phyloP scores from a whole-genome alignment of 2,329 filamentous ascomycete genomes.

The Amylocarpus encephaloides region DNA sequence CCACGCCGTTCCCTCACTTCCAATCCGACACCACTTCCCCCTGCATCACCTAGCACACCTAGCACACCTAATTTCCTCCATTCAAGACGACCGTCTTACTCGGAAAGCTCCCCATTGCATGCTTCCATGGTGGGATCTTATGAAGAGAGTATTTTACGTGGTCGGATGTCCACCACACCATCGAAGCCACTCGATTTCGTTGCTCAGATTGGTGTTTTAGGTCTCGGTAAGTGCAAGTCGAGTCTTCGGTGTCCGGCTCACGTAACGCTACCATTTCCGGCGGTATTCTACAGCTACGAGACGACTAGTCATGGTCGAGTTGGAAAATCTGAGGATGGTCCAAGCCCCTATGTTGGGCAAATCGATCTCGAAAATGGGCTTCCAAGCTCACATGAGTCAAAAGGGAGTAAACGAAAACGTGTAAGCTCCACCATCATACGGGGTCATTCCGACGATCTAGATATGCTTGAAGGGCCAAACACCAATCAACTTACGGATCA shows the following conservation, averaged over 20 bases:
- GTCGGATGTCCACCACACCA: conserved; percentile 93
- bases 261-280: conserved; percentile 83
- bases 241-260: conserved; percentile 82
- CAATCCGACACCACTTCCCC: conserved; percentile 38
- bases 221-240: conserved; percentile 80
- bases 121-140: conserved; percentile 97
- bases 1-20: conserved; percentile 69
- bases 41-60: conserved; percentile 44
- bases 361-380: conserved; percentile 85
- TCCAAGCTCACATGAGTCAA: conserved; percentile 41
- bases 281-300: conserved; percentile 92
- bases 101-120: conserved; percentile 71
- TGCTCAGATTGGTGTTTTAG: conserved; percentile 90
- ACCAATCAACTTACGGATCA: conserved; percentile 28
- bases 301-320: conserved; percentile 53
- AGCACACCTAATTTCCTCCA: conserved; percentile 46
- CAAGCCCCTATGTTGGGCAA: conserved; percentile 91
- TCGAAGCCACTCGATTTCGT: conserved; percentile 90
- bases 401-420: conserved; percentile 37
- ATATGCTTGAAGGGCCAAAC: conserved; percentile 19
- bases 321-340: conserved; percentile 69
- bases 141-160: conserved; percentile 90
- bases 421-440: conserved; percentile 15
- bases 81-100: conserved; percentile 63
- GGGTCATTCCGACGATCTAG: conserved; percentile 19